Evolutionary conservation across 225 moss, liverwort and hornwort species (phyloP).

Genomic region (Ulota crispa): DNA sequence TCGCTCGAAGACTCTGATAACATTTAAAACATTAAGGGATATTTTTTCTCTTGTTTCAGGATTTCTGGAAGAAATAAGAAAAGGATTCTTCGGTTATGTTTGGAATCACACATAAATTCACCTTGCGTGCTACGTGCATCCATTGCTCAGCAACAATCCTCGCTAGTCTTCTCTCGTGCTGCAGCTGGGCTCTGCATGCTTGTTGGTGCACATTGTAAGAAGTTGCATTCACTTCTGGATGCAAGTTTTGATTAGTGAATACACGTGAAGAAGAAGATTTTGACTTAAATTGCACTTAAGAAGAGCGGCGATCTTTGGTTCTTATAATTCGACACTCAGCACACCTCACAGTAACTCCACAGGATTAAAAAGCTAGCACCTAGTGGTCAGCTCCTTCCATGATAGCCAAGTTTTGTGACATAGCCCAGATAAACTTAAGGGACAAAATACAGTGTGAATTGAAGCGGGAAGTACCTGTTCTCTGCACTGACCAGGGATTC

Average conservation of each 20-base stretch:
- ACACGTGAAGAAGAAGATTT: not conserved
- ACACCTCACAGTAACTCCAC: not conserved
- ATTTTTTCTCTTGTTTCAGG: not conserved
- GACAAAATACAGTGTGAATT: not conserved
- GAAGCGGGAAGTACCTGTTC: slow-evolving; percentile 12
- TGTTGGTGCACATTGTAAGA: slow-evolving; percentile 5
- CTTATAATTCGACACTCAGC: not conserved
- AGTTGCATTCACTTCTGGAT: not conserved
- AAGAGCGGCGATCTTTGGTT: not conserved
- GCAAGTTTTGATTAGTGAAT: not conserved
- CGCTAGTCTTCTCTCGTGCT: slow-evolving; percentile 67
- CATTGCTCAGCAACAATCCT: slow-evolving; percentile 89
- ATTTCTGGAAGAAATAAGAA: not conserved
- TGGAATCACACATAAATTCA: not conserved
- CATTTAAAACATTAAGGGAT: not conserved
- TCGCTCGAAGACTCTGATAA: not conserved
- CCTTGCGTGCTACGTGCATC: slow-evolving; percentile 72
- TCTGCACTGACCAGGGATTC: slow-evolving; percentile 17
- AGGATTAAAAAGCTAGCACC: not conserved
- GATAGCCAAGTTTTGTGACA: not conserved
- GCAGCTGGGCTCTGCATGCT: slow-evolving; percentile 57
- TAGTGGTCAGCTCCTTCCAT: not conserved
- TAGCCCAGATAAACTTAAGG: not conserved
- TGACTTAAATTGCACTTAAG: not conserved
- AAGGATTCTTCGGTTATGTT: not conserved